Evolutionary conservation across 345 rosid genomes (phyloP).

Genomic region (Citrus unshiu): DNA sequence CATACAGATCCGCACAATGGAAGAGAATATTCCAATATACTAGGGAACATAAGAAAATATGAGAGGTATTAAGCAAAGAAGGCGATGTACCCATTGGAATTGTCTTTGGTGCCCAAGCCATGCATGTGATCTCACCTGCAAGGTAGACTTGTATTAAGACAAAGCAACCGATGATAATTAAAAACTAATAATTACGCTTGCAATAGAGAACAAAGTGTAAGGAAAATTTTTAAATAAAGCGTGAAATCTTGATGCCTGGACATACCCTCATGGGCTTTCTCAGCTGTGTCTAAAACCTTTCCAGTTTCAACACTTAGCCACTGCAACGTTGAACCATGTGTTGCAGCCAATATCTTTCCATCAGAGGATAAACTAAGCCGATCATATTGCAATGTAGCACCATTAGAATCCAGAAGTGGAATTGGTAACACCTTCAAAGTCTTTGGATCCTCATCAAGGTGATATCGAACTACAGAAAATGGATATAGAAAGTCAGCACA

Average conservation of each 20-base stretch:
- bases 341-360: conserved; percentile 79
- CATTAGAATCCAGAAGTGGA: conserved; percentile 65
- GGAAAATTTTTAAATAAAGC: neutral
- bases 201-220: neutral
- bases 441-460: conserved; percentile 98
- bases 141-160: neutral
- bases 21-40: neutral
- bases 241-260: neutral
- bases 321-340: conserved; percentile 73
- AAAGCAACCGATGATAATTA: neutral
- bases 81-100: conserved; percentile 54
- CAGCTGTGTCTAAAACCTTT: conserved; percentile 78
- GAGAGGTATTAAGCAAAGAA: neutral
- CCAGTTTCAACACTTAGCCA: conserved; percentile 91
- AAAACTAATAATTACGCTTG: neutral
- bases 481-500: conserved; percentile 16
- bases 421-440: conserved; percentile 81
- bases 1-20: neutral
- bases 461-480: conserved; percentile 68
- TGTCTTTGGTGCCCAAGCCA: conserved; percentile 71
- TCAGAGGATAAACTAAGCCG: conserved; percentile 83
- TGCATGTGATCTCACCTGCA: conserved; percentile 86
- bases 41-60: neutral
- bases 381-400: conserved; percentile 69
- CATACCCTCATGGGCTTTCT: conserved; percentile 86